phyloP scores from a whole-genome alignment of 2,329 filamentous ascomycete genomes.

The Aspergillus sp. region DNA sequence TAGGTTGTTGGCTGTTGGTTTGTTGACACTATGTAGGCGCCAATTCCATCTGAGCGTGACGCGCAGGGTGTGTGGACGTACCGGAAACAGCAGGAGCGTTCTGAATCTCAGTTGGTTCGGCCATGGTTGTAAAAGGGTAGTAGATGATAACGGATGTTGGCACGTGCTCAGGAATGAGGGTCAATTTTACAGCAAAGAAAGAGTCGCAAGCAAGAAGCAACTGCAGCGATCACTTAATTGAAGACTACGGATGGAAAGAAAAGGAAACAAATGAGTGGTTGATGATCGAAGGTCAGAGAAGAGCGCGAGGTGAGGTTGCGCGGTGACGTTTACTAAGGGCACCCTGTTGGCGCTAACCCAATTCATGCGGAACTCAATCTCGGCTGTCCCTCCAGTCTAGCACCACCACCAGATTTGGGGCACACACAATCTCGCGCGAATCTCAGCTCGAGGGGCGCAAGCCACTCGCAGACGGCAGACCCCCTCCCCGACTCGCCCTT shows the following conservation, averaged over 20 bases:
- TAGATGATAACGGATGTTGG: not conserved
- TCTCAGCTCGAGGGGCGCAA: too few species aligned
- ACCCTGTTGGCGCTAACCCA: constrained; percentile 18
- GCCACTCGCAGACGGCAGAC: too few species aligned
- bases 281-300: constrained; percentile 10
- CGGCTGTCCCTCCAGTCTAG: constrained; percentile 1
- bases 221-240: constrained; percentile 4
- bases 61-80: constrained; percentile 11
- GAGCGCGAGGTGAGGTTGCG: constrained; percentile 25
- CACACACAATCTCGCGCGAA: too few species aligned
- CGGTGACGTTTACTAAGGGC: constrained; percentile 29
- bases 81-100: constrained; percentile 13
- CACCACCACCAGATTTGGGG: constrained; percentile 1
- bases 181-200: constrained; percentile 1
- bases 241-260: constrained; percentile 4
- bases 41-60: too few species aligned
- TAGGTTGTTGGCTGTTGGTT: too few species aligned
- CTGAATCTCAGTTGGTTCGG: constrained; percentile 11
- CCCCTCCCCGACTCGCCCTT: too few species aligned
- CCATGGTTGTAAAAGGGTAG: constrained; percentile 21
- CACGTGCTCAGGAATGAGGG: constrained; percentile 2
- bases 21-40: too few species aligned
- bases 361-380: constrained; percentile 19
- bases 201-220: constrained; percentile 12
- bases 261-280: constrained; percentile 7